These are phyloP conservation scores for Fusarium fujikuroi DNA, from an alignment of 2,329 filamentous ascomycete species.

Conservation along the genomic window DNA sequence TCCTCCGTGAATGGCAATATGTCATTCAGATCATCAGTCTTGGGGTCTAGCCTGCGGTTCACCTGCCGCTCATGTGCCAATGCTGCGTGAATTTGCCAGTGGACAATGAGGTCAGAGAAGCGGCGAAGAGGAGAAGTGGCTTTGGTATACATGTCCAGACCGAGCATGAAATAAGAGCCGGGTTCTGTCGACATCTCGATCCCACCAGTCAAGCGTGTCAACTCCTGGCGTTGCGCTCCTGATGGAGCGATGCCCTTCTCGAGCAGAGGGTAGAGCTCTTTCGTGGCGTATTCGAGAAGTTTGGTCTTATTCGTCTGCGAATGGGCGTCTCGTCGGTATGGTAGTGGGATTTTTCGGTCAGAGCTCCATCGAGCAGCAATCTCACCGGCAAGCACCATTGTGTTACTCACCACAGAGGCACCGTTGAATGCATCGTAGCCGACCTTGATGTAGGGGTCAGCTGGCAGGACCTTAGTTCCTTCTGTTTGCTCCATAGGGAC, in stretches of 20 bases:
- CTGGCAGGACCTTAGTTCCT: constrained; percentile 45
- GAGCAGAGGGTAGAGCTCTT: constrained; percentile 50
- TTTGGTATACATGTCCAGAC: constrained; percentile 69
- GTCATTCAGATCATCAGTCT: constrained; percentile 44
- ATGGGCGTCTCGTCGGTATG: constrained; percentile 65
- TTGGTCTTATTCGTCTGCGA: constrained; percentile 50
- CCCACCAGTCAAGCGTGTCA: constrained; percentile 55
- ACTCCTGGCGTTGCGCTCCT: constrained; percentile 44
- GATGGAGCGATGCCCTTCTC: constrained; percentile 48
- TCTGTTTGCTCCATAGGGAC: constrained; percentile 35
- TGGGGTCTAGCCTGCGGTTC: constrained; percentile 40
- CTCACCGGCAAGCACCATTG: constrained; percentile 72
- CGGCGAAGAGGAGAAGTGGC: constrained; percentile 74
- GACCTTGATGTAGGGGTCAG: constrained; percentile 63
- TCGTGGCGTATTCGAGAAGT: constrained; percentile 51
- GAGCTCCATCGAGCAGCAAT: constrained; percentile 70
- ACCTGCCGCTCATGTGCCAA: constrained; percentile 58
- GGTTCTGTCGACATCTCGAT: constrained; percentile 64
- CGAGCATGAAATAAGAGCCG: constrained; percentile 67
- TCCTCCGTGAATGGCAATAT: constrained; percentile 60
- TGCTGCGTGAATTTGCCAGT: constrained; percentile 74
- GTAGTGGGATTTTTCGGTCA: constrained; percentile 66
- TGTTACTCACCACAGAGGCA: constrained; percentile 51
- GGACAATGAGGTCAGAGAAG: constrained; percentile 69
- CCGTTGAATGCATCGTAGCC: constrained; percentile 45